Base-by-base conservation (phyloP, 108 stramenopile species). In the Fragilaria radians region DNA sequence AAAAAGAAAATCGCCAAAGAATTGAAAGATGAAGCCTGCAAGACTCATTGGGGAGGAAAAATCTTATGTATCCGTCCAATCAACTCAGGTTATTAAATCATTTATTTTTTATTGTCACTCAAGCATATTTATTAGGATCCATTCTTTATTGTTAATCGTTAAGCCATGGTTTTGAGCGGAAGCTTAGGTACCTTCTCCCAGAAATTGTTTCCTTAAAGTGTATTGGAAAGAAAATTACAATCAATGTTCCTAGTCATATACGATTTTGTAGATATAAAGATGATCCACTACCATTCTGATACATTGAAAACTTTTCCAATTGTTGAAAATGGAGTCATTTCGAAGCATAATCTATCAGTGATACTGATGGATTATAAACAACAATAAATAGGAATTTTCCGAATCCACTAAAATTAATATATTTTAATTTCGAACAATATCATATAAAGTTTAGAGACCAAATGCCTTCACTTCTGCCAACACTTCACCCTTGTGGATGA, bases 21-120 rank as follows among this genome's bases (percentile, higher is more conserved):
- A 25, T 83, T 83, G 21, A 93, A 93, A 74, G 88, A 83, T 72
- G 77, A 76, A 32, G 91, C 91, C 3, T 93, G 91, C 59, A 67
- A 57, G 22, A 87, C 85, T 23, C 77, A 87, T 65, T 69, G 70
- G 2, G 91, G 91, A 54, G 91, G 91, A 46, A 93, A 93, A 65
- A 32, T 86, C 19, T 48, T 91, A 9, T 91, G 89, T 66, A 54
- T 91, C 63, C 83, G 87, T 30, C 77, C 79, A 28, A 70, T 84
- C 42, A 73, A 70, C 30, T 54, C 60, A 48, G 89, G 89, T 56
- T 91, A 80, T 58, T 91, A 86, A 66, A 28, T 4, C 22, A 2
- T 19, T 23, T 7, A 19, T 2, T 3, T 3, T 23, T 52, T 52
- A 2, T 26, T 52, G 11, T n/a, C n/a, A n/a, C n/a, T 1, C 18